Percentiles rank a stretch among this genome's conserved stretches.
These are phyloP conservation scores for Colletotrichum destructivum DNA, from an alignment of 2,329 filamentous ascomycete genomes.

Conservation along the genomic window DNA sequence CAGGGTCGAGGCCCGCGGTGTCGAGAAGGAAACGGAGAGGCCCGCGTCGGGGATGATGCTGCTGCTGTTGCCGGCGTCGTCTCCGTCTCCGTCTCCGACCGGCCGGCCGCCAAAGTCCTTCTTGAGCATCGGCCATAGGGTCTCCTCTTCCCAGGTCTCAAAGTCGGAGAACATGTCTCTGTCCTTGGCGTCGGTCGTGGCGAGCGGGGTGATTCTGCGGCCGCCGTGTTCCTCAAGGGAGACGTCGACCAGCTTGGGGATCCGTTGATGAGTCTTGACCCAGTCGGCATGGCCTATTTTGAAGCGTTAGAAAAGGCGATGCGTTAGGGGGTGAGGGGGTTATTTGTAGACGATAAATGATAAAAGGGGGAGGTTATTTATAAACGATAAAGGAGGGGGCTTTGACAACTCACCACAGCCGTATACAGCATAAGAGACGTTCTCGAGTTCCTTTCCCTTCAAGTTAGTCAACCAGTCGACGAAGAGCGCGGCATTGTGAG, in stretches of 20 bases:
- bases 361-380: no score
- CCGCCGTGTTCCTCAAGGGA: constrained; percentile 59
- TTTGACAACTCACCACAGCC: constrained; percentile 65
- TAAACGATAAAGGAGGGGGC: accelerated
- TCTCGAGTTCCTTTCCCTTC: constrained; percentile 63
- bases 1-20: constrained; percentile 69
- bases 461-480: constrained; percentile 73
- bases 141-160: constrained; percentile 76
- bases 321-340: accelerated
- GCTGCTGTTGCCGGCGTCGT: background rate
- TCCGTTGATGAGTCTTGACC: constrained; percentile 75
- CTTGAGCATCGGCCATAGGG: constrained; percentile 65
- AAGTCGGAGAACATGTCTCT: constrained; percentile 79
- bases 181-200: constrained; percentile 72
- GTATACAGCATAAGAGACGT: constrained; percentile 75
- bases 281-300: constrained; percentile 61
- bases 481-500: constrained; percentile 78
- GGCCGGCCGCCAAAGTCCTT: constrained; percentile 67
- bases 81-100: constrained; percentile 47
- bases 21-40: constrained; percentile 67
- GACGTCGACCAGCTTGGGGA: constrained; percentile 75
- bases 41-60: constrained; percentile 44
- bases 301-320: background rate
- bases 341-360: no score
- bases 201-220: constrained; percentile 58